Evolutionary conservation across 2,329 filamentous ascomycete species (phyloP), one percentile per base, ranked within the genome.

Genomic region (Diaporthe eres): DNA sequence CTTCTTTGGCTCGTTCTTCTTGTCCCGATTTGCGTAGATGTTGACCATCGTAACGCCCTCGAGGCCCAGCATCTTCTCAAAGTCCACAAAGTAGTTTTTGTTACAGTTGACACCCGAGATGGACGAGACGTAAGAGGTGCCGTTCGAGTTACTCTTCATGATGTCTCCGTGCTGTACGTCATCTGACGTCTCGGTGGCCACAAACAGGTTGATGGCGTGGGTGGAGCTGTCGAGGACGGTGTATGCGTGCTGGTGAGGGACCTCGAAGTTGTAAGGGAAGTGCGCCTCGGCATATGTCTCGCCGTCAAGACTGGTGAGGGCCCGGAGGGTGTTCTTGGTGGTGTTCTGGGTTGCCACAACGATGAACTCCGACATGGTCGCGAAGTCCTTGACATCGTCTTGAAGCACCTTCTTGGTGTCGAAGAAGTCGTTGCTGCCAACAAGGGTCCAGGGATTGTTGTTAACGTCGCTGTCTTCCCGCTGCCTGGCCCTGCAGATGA

Each of bases 91-190:
- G 58, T 93, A 95, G 2, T 83, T 80, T 17, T 89, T 86, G 81
- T 98, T 92, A 79, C 95, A 91, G 84, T 98, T 98, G 81, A 98
- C 95, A 28, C 91, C 91, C 67, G 91, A 87, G 34, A 97, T 88
- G 83, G 94, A 97, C 78, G 98, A 87, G 17, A 98, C 94, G 81
- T 98, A 99, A 1, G 94, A 97, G 0, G 97, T 99, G 72, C 97
- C 97, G 82, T 99, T 98, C 80, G 95, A 98, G 86, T 99, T 99
- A 82, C 95, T 98, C 90, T 98, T 99, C 85, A 99, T 92, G 79
- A 99, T 95, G 34, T 94, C 93, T 51, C 97, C 97, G 80, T 94
- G 95, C 76, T 94, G 91, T 70, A 90, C 91, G 25, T 91, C 93
- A 70, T 87, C 82, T 4, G 87, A 86, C 55, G 89, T 90, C 80